Percentiles rank a stretch among this genome's conserved stretches.
Evolutionary conservation across 371 early-diverging fungal species (phyloP).

Genomic region (Blakeslea trispora): DNA sequence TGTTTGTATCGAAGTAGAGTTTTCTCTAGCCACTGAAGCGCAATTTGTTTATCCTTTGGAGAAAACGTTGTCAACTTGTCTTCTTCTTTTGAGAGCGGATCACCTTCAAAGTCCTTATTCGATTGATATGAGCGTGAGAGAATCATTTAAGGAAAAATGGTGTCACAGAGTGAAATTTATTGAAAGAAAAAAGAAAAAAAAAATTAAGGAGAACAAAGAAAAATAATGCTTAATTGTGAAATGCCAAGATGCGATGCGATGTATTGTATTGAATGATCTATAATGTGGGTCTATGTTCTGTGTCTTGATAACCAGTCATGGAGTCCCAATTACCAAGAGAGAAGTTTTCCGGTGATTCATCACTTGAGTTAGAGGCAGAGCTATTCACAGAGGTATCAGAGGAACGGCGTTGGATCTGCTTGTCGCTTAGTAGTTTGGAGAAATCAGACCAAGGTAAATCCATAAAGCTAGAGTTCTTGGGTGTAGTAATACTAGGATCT

Average conservation of each 20-base stretch:
- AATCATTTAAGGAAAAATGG: slow-evolving; percentile 7
- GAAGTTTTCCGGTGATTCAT: slow-evolving; percentile 20
- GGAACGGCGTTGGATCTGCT: slow-evolving; percentile 10
- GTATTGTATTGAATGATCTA: slow-evolving; percentile 6
- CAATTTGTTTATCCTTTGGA: neutral
- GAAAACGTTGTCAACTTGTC: slow-evolving; percentile 2
- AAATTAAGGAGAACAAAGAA: neutral
- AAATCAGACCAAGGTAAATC: slow-evolving; percentile 46
- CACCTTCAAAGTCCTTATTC: slow-evolving; percentile 6
- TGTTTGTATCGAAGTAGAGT: slow-evolving; percentile 1
- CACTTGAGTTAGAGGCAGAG: slow-evolving; percentile 16
- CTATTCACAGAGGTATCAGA: slow-evolving; percentile 15
- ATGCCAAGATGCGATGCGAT: too few species aligned
- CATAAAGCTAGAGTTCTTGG: slow-evolving; percentile 40
- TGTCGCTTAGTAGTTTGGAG: slow-evolving; percentile 26
- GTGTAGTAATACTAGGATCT: slow-evolving; percentile 44
- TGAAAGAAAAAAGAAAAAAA: neutral
- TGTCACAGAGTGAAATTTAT: neutral
- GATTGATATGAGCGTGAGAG: slow-evolving; percentile 12
- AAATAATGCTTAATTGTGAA: too few species aligned
- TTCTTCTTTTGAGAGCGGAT: slow-evolving; percentile 15
- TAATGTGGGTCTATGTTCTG: slow-evolving; percentile 21
- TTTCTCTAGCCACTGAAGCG: slow-evolving; percentile 6
- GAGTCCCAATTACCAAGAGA: slow-evolving; percentile 48
- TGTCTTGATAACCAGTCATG: slow-evolving; percentile 49